A percentile compares a stretch with the other conserved stretches of the same genome.
Conservation (phyloP, 768 basidiomycete genomes). For the Mycena metata region DNA sequence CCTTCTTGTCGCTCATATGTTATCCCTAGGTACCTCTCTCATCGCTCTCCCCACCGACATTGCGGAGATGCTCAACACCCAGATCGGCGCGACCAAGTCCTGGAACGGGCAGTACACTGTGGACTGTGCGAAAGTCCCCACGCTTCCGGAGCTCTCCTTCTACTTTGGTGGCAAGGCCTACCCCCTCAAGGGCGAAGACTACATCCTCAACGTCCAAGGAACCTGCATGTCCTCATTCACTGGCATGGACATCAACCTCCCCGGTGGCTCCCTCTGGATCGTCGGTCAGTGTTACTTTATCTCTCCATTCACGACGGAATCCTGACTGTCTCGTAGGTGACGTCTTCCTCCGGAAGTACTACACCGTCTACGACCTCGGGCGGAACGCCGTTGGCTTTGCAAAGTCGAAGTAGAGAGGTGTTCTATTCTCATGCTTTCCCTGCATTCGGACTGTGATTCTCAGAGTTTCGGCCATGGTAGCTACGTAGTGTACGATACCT, state of each 20-base stretch:
- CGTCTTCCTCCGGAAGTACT: constrained; percentile 92
- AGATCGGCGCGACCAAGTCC: constrained; percentile 93
- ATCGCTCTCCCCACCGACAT: constrained; percentile 95
- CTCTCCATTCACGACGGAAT: not conserved
- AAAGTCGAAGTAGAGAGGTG: constrained; percentile 26
- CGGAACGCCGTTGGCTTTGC: constrained; percentile 90
- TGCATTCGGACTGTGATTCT: not conserved
- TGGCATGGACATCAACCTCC: constrained; percentile 89
- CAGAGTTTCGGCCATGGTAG: constrained; percentile 14
- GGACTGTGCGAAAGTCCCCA: constrained; percentile 88
- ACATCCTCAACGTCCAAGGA: constrained; percentile 90
- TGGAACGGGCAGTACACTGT: constrained; percentile 98
- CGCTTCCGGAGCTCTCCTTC: constrained; percentile 87
- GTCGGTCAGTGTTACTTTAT: constrained; percentile 63
- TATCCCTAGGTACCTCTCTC: constrained; percentile 82
- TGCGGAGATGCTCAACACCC: constrained; percentile 96
- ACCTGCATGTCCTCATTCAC: constrained; percentile 96
- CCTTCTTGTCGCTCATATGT: constrained; percentile 4
- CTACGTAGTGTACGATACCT: constrained; percentile 36
- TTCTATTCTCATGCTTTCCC: not conserved
- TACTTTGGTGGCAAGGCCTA: constrained; percentile 86
- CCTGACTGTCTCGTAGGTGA: constrained; percentile 64
- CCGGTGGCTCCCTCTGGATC: constrained; percentile 88
- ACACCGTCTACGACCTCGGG: constrained; percentile 89
- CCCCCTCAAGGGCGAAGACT: constrained; percentile 85